Conservation (phyloP, 352 stramenopile genomes). For the Pythium grandisporangium region DNA sequence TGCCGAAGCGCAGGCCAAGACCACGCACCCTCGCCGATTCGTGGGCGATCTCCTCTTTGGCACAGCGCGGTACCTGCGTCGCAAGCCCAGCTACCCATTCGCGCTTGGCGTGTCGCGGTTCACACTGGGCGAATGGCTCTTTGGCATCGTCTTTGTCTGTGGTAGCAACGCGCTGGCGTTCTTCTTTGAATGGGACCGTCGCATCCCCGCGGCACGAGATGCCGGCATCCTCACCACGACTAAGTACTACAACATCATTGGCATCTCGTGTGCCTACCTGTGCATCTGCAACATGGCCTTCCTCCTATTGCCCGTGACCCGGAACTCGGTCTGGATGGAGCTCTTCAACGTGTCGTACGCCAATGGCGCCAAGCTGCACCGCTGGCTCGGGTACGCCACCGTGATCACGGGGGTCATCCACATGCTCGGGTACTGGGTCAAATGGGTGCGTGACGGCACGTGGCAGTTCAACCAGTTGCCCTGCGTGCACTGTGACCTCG, state of each 20-base stretch:
- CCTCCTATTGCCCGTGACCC: slow-evolving; percentile 42
- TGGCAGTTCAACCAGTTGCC: slow-evolving; percentile 35
- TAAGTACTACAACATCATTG: slow-evolving; percentile 37
- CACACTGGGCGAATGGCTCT: slow-evolving; percentile 43
- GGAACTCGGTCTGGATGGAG: slow-evolving; percentile 58
- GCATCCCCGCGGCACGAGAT: slow-evolving; percentile 4
- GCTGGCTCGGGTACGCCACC: slow-evolving; percentile 50
- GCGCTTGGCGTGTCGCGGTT: slow-evolving; percentile 30
- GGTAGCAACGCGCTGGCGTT: slow-evolving; percentile 53
- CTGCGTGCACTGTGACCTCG: slow-evolving; percentile 40
- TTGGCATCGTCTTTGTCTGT: slow-evolving; percentile 21
- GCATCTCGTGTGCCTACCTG: slow-evolving; percentile 36
- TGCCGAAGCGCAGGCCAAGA: slow-evolving; percentile 21
- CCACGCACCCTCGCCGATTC: too few relatives aligned
- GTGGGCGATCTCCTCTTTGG: slow-evolving; percentile 26
- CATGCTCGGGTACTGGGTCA: slow-evolving; percentile 36
- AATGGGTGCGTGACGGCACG: slow-evolving; percentile 28
- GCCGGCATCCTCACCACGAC: slow-evolving; percentile 25
- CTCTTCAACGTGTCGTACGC: slow-evolving; percentile 55
- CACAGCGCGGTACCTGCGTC: slow-evolving; percentile 32
- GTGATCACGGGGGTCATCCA: slow-evolving; percentile 40
- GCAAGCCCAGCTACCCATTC: slow-evolving; percentile 34
- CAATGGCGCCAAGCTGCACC: slow-evolving; percentile 50
- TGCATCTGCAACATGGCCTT: slow-evolving; percentile 74
- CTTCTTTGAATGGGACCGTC: slow-evolving; percentile 46